Evolutionary conservation across 108 stramenopile genomes (phyloP).

Genomic region (Nitzschia palea): DNA sequence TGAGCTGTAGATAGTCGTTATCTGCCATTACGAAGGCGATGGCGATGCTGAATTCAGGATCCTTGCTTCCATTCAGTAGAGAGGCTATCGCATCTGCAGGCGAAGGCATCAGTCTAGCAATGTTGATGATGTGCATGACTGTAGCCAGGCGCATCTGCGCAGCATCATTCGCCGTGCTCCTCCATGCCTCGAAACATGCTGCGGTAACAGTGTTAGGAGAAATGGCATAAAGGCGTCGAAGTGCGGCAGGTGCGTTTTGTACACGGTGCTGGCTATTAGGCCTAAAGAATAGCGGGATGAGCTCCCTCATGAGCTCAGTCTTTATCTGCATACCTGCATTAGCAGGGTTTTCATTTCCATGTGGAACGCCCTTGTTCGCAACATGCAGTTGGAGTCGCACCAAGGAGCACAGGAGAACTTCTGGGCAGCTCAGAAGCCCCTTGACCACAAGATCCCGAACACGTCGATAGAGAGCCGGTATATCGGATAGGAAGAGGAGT

Average conservation of each 20-base stretch:
- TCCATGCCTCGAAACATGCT: slow-evolving; percentile 88
- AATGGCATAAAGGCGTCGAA: slow-evolving; percentile 84
- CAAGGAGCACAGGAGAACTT: slow-evolving; percentile 77
- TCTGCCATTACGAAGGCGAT: slow-evolving; percentile 87
- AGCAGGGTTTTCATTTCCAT: slow-evolving; percentile 40
- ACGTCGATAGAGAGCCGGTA: slow-evolving; percentile 61
- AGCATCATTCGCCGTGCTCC: slow-evolving; percentile 59
- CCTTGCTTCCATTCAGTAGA: slow-evolving; percentile 73
- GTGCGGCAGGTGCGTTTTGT: slow-evolving; percentile 75
- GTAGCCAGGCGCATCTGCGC: slow-evolving; percentile 62
- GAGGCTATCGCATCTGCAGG: slow-evolving; percentile 68
- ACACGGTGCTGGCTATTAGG: slow-evolving; percentile 71
- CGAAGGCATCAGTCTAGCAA: slow-evolving; percentile 67
- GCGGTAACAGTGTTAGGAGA: slow-evolving; percentile 84
- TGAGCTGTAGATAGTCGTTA: slow-evolving; percentile 76
- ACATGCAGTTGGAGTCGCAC: slow-evolving; percentile 57
- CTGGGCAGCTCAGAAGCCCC: slow-evolving; percentile 70
- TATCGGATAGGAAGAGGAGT: slow-evolving; percentile 74
- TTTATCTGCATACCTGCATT: slow-evolving; percentile 81
- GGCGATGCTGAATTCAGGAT: slow-evolving; percentile 78
- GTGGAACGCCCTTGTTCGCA: slow-evolving; percentile 30
- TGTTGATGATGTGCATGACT: slow-evolving; percentile 80
- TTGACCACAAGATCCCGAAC: slow-evolving; percentile 78
- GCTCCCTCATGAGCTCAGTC: slow-evolving; percentile 88
- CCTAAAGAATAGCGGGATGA: slow-evolving; percentile 91